These are phyloP conservation scores for Neolentinus lepideus DNA, from an alignment of 1,284 basidiomycete species.

Conservation along the genomic window DNA sequence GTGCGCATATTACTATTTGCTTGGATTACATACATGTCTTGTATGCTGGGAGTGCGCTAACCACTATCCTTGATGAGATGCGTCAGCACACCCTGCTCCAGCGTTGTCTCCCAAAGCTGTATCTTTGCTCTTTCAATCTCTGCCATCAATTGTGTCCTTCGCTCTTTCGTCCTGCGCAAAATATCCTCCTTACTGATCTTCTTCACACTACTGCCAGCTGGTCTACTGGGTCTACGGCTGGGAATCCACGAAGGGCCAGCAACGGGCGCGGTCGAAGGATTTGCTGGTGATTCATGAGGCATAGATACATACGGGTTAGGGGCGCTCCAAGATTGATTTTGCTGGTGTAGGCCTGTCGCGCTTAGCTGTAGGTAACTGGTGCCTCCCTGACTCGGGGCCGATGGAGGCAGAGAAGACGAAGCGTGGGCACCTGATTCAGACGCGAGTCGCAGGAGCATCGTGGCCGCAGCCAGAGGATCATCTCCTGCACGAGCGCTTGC, in stretches of 20 bases:
- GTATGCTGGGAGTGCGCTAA: background rate
- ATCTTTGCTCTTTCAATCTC: slow-evolving; percentile 55
- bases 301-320: background rate
- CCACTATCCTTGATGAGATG: slow-evolving; percentile 35
- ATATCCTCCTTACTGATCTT: slow-evolving; percentile 32
- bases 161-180: slow-evolving; percentile 42
- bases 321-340: no score
- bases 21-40: no score
- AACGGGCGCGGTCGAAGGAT: background rate
- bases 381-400: background rate
- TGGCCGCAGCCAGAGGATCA: slow-evolving; percentile 7
- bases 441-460: slow-evolving; percentile 9
- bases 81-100: slow-evolving; percentile 63
- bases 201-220: slow-evolving; percentile 1
- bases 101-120: slow-evolving; percentile 65
- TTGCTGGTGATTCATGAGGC: background rate
- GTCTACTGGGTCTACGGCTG: background rate
- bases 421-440: background rate
- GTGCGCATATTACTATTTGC: no score
- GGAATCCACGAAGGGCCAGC: slow-evolving; percentile 3
- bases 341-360: no score
- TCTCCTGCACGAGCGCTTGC: slow-evolving; percentile 5
- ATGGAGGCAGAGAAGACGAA: background rate
- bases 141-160: slow-evolving; percentile 40
- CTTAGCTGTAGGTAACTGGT: background rate